Percentiles rank a stretch among this genome's conserved stretches.
Evolutionary conservation across 1,284 basidiomycete genomes (phyloP).

Genomic region (Microbotryum lychnidis-dioicae): DNA sequence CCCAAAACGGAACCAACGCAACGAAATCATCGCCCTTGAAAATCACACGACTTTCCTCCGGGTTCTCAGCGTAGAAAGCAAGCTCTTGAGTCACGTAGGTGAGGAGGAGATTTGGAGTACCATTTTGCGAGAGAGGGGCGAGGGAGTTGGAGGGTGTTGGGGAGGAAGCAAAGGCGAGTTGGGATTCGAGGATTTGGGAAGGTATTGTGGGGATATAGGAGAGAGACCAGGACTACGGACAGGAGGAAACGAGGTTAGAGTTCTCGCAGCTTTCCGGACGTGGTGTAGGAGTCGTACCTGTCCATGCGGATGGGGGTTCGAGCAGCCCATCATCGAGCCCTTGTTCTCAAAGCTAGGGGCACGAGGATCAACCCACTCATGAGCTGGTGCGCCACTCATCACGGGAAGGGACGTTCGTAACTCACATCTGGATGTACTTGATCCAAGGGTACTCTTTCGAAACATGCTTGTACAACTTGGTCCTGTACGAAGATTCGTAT

Average conservation of each 20-base stretch:
- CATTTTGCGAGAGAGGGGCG: constrained; percentile 39
- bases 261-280: background rate
- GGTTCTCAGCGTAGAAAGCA: constrained; percentile 41
- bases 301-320: constrained; percentile 91
- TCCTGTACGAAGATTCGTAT: constrained; percentile 34
- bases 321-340: constrained; percentile 91
- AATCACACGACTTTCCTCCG: constrained; percentile 50
- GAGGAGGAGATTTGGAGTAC: constrained; percentile 66
- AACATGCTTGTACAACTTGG: constrained; percentile 40
- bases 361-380: background rate
- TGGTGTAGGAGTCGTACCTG: constrained; percentile 48
- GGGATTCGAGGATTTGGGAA: constrained; percentile 36
- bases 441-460: constrained; percentile 51
- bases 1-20: constrained; percentile 91
- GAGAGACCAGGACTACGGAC: constrained; percentile 40
- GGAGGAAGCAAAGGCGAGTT: constrained; percentile 49
- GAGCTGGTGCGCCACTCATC: background rate
- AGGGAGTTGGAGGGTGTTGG: constrained; percentile 3
- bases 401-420: background rate
- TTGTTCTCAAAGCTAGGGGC: constrained; percentile 62
- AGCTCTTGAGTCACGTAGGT: constrained; percentile 74
- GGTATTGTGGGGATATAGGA: constrained; percentile 56
- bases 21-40: constrained; percentile 68
- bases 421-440: constrained; percentile 75
- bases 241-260: background rate